Evolutionary conservation across 208 protist genomes (phyloP), one percentile per base, ranked within the genome.

Genomic region (Crithidia fasciculata): DNA sequence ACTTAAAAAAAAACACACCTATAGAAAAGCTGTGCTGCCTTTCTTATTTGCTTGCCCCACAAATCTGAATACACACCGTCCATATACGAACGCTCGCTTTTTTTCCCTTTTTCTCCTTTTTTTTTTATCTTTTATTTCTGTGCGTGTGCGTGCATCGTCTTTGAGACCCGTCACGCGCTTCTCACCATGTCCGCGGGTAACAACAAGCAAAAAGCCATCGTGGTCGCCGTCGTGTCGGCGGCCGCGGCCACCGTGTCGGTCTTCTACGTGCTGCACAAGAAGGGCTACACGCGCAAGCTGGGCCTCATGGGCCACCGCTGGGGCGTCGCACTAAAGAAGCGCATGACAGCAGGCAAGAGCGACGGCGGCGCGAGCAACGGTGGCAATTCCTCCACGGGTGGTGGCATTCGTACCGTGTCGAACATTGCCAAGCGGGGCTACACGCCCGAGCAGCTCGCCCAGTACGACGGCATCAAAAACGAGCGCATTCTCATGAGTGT

Each of bases 401-500:
- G 39, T 16, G n/a, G 76, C 55, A 95, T 95, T 43, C 86, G 90
- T 2, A 87, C 90, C 4, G 90, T 95, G 5, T 58, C 81, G 2
- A 57, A 73, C 13, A 60, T 87, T 39, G 53, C 72, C 6, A 63
- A 82, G 60, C 83, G 80, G 19, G 84, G 84, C 40, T 96, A 89
- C 85, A 96, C 85, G 0, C 81, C 73, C 55, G 89, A 88, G 52
- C 80, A 94, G 43, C 83, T 96, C 0, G 15, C 39, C n/a, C 62
- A 86, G 74, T 93, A 83, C 72, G 80, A 95, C 72, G 92, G 92
- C 57, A 80, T 88, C 16, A 68, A 87, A 58, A 82, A 82, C 62
- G 57, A 64, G 40, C 81, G 81, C 37, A 90, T 96, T 69, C 82
- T 91, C 15, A 71, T 96, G 16, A 93, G 87, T 47, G 79, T 96